These are phyloP conservation scores for Fragosphaeria purpurea DNA, from an alignment of 2,329 filamentous ascomycete species.

Conservation along the genomic window DNA sequence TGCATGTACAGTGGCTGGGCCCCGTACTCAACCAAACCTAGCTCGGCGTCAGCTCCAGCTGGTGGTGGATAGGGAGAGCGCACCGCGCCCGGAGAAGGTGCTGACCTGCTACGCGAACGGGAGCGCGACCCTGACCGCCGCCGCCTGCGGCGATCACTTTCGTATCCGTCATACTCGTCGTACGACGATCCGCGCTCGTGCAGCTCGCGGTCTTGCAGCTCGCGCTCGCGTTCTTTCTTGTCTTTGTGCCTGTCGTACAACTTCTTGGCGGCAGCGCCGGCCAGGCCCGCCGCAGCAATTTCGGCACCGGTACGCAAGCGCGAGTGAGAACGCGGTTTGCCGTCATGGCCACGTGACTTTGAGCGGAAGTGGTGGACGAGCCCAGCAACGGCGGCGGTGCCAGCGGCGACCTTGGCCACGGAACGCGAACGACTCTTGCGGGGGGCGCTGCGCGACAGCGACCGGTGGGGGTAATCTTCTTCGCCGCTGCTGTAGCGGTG, in stretches of 20 bases:
- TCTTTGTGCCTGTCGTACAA: conserved; percentile 51
- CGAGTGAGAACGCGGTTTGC: conserved; percentile 35
- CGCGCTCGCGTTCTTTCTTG: conserved; percentile 37
- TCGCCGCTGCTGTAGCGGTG: conserved; percentile 30
- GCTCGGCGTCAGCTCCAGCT: conserved; percentile 46
- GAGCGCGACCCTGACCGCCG: conserved; percentile 20
- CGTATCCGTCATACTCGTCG: conserved; percentile 24
- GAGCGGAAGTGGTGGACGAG: conserved; percentile 47
- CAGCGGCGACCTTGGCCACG: conserved; percentile 47
- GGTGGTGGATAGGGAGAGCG: conserved; percentile 31
- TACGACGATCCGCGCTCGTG: conserved; percentile 17
- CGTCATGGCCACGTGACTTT: conserved; percentile 38
- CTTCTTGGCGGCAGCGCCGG: conserved; percentile 50
- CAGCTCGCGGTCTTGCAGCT: conserved; percentile 21
- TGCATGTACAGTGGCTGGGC: conserved; percentile 41
- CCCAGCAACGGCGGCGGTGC: conserved; percentile 47
- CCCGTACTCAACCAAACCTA: conserved; percentile 61
- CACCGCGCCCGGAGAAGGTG: conserved; percentile 12
- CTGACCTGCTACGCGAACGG: conserved; percentile 19
- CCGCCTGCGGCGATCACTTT: conserved; percentile 25
- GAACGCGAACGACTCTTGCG: conserved; percentile 33
- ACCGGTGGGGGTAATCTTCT: conserved; percentile 22
- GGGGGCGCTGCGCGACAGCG: conserved; percentile 30
- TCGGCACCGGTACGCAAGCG: conserved; percentile 45
- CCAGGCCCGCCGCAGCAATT: conserved; percentile 50